Percentiles rank a stretch among this genome's conserved stretches.
phyloP scores from a whole-genome alignment of 495 filamentous ascomycete genomes.

The Neurospora sp. region DNA sequence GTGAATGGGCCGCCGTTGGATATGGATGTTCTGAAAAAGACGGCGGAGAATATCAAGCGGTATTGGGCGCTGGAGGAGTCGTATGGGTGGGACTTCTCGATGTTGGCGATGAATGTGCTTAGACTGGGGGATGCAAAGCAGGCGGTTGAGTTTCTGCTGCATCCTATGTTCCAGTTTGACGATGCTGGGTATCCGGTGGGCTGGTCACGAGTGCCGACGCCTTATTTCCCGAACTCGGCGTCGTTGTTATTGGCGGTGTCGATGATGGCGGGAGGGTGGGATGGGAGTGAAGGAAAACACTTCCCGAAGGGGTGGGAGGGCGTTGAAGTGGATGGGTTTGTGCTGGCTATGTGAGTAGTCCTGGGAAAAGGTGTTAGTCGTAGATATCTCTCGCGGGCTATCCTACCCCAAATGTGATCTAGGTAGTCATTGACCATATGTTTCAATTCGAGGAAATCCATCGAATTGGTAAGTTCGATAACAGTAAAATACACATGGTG shows the following conservation, averaged over 20 bases:
- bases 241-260: no score
- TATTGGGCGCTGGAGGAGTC: conserved; percentile 38
- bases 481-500: neutral
- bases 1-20: conserved; percentile 27
- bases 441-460: neutral
- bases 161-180: no score
- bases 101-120: no score
- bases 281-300: conserved; percentile 31
- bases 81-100: conserved; percentile 20
- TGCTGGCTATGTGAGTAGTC: conserved; percentile 15
- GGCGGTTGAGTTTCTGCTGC: no score
- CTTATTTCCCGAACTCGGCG: no score
- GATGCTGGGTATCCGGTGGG: no score
- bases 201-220: no score
- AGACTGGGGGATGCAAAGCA: no score
- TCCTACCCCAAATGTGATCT: neutral
- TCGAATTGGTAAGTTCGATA: neutral
- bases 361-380: neutral
- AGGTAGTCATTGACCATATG: neutral
- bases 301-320: conserved; percentile 35
- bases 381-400: neutral
- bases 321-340: conserved; percentile 38
- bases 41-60: conserved; percentile 31
- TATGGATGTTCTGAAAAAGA: conserved; percentile 29
- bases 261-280: conserved; percentile 21